Evolutionary conservation across 2,329 filamentous ascomycete genomes (phyloP).

Genomic region (Colletotrichum acutatum): DNA sequence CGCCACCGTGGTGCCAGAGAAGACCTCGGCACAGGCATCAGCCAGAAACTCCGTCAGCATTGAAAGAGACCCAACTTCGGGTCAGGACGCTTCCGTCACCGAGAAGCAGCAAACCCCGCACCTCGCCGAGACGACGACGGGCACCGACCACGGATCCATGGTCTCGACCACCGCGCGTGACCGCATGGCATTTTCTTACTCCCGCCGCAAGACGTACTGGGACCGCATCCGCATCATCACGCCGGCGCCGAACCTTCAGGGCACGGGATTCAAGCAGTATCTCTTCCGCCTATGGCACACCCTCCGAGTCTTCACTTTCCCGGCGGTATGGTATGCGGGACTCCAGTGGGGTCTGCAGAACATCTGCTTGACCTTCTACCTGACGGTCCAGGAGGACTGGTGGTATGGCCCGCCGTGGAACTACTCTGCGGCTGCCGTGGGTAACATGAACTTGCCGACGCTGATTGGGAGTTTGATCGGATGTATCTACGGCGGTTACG

Average conservation of each 20-base stretch:
- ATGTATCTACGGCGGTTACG: slow-evolving; percentile 67
- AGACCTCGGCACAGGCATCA: slow-evolving; percentile 16
- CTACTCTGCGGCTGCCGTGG: slow-evolving; percentile 63
- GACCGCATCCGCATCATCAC: slow-evolving; percentile 67
- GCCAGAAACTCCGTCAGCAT: background rate
- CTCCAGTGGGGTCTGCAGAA: slow-evolving; percentile 70
- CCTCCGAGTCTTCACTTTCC: slow-evolving; percentile 66
- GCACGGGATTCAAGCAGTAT: slow-evolving; percentile 65
- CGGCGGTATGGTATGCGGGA: slow-evolving; percentile 66
- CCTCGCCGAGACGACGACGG: slow-evolving; percentile 6
- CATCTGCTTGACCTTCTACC: slow-evolving; percentile 69
- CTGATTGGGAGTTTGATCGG: slow-evolving; percentile 65
- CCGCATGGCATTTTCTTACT: slow-evolving; percentile 39
- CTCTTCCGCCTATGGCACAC: slow-evolving; percentile 63
- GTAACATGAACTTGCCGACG: slow-evolving; percentile 68
- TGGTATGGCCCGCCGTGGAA: slow-evolving; percentile 65
- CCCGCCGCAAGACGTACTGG: slow-evolving; percentile 60
- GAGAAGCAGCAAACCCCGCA: slow-evolving; percentile 6
- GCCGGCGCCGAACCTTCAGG: slow-evolving; percentile 63
- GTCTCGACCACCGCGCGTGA: slow-evolving; percentile 34
- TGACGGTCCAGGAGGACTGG: slow-evolving; percentile 67
- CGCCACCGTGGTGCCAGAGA: slow-evolving; percentile 33
- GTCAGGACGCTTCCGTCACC: background rate
- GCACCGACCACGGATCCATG: slow-evolving; percentile 32
- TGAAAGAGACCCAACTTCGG: background rate